Evolutionary conservation across 495 filamentous ascomycete genomes (phyloP).

Genomic region (Halenospora varia): DNA sequence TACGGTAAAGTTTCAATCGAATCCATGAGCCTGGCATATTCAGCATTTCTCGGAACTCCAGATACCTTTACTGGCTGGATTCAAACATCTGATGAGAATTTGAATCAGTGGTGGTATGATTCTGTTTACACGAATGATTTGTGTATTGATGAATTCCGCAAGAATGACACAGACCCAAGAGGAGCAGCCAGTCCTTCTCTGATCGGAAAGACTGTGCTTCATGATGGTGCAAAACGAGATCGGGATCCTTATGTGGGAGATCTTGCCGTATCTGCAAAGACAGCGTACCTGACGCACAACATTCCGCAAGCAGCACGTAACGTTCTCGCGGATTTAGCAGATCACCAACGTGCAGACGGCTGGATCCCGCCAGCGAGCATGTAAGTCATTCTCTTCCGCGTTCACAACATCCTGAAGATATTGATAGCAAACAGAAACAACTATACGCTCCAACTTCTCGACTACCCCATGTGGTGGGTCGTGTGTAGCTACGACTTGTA

Average conservation of each 20-base stretch:
- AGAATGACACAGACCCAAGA: conserved; percentile 34
- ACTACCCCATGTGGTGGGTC: conserved; percentile 47
- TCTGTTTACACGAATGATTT: conserved; percentile 43
- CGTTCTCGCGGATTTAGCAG: conserved; percentile 39
- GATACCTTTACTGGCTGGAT: conserved; percentile 44
- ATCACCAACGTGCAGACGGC: conserved; percentile 42
- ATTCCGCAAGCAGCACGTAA: conserved; percentile 33
- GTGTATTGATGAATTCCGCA: conserved; percentile 34
- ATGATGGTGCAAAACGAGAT: conserved; percentile 46
- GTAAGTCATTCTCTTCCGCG: no score
- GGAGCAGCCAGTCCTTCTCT: conserved; percentile 33
- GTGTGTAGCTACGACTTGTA: conserved; percentile 37
- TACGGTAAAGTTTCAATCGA: conserved; percentile 34
- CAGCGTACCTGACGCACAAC: conserved; percentile 41
- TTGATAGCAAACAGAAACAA: conserved; percentile 27
- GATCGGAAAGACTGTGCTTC: conserved; percentile 37
- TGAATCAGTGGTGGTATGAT: conserved; percentile 48
- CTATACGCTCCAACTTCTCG: conserved; percentile 40
- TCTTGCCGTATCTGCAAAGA: conserved; percentile 38
- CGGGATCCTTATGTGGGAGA: conserved; percentile 46
- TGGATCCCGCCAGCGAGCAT: conserved; percentile 50
- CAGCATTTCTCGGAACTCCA: conserved; percentile 37
- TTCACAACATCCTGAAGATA: no score
- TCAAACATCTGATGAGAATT: conserved; percentile 38
- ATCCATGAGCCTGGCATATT: conserved; percentile 34